A percentile compares a stretch with the other conserved stretches of the same genome.
These are phyloP conservation scores for Acanthamoeba royreba DNA, from an alignment of 208 protist species.

Conservation along the genomic window DNA sequence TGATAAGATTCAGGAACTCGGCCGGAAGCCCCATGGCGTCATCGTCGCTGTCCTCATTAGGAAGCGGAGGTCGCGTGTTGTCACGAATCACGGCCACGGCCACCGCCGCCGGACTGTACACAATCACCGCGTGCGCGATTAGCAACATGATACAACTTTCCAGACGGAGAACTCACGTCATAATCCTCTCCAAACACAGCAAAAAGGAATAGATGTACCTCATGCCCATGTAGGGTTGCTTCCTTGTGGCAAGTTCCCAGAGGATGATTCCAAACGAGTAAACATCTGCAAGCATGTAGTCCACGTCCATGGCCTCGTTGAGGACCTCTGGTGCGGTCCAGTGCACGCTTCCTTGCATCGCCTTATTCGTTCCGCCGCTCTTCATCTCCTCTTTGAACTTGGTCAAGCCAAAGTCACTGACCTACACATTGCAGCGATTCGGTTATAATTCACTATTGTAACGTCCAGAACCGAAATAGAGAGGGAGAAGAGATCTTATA, in stretches of 20 bases:
- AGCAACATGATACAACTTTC: no score
- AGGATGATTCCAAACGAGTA: constrained; percentile 36
- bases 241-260: neutral
- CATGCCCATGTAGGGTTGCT: neutral
- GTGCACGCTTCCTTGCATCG: neutral
- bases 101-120: neutral
- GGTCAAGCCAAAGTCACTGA: constrained; percentile 42
- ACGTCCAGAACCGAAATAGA: neutral
- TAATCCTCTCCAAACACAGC: neutral
- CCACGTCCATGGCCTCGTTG: neutral
- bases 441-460: neutral
- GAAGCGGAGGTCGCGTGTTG: neutral
- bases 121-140: no score
- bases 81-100: neutral
- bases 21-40: neutral
- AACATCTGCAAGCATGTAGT: neutral
- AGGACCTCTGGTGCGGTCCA: constrained; percentile 18
- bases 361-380: neutral
- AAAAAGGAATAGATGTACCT: neutral
- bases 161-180: neutral
- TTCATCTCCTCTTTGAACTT: constrained; percentile 22
- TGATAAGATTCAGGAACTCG: neutral
- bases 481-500: neutral
- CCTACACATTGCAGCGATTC: neutral
- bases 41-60: neutral